Base-by-base conservation (phyloP, 495 filamentous ascomycete species). In the Parmelia sp. region DNA sequence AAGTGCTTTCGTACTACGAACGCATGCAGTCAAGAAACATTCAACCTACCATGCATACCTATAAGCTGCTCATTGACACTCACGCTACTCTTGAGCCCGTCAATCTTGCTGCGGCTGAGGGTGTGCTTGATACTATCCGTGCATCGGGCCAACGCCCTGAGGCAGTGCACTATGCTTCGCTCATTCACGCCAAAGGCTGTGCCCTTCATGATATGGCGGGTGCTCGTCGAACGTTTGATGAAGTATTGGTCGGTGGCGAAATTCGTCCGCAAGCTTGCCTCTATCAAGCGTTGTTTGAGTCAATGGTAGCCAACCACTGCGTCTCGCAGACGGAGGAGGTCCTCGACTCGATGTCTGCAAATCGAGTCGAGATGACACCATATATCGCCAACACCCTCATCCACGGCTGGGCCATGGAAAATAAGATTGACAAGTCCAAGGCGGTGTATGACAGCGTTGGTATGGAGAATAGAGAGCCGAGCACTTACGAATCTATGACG, bases 301-400 rank as follows among this genome's bases (percentile, higher is more conserved):
- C 90, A 27, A 93, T 97, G 86, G 95, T 97, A 51, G 92, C 93
- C 72, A 97, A 96, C 75, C 88, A 94, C 76, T 82, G 78, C 58
- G 90, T 98, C 31, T 76, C 80, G 35, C 87, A 90, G 45, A 93
- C 91, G 3, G 86, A 91, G 66, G 74, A 80, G 4, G 72, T 96
- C 51, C 85, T 97, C 27, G 75, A 78, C 27, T 79, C 88, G 60
- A 97, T 98, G 94, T 75, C 76, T 27, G 67, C 75, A 25, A 83
- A 82, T 59, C 77, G 84, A 53, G 86, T 97, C 15, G 88, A 90
- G 61, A 86, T 97, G 82, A 97, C 95, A 7, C 88, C 94, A 2
- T 98, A 98, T 77, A 97, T 98, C 69, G 94, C 95, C 69, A 98
- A 98, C 80, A 96, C 91, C 2, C 84, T 98, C n/a, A 98, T 98